Base-by-base conservation (phyloP, 108 stramenopile species). In the Chaetoceros tenuissimus region DNA sequence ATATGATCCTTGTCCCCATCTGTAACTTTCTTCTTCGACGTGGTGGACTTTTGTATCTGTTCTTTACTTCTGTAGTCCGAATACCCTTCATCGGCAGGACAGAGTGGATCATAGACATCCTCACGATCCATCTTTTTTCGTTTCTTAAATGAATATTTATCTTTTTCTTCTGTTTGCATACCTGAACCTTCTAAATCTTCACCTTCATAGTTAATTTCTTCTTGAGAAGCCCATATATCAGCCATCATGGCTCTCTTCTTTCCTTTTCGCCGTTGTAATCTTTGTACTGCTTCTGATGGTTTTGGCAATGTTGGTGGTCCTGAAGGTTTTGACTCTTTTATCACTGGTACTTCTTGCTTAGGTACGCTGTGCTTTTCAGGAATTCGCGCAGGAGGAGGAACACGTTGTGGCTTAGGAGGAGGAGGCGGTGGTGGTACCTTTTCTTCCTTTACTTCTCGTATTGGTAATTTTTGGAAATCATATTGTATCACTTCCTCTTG, bases 181-280 rank as follows among this genome's bases (percentile, higher is more conserved):
- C 55, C 20, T 20, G 23, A 25, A 1, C 50, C 48, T 48, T 57
- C 63, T 24, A 69, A 31, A 23, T 44, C 49, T 57, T 50, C 34
- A 58, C 53, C 48, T 57, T 86, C 86, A 55, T 84, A 87, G 18
- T 80, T 69, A 51, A 92, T 77, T 71, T 92, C 90, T 59, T 92
- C 90, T 17, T 53, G 67, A 3, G 84, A 84, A 20, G 90, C 90
- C 90, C 90, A 92, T 69, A 92, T 84, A 59, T 92, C 90, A 2
- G 69, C 81, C 13, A 56, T 22, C n/a, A 60, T 24, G 60, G 3
- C 51, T 43, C 28, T 51, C 60, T 67, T 31, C 31, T 65, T 13
- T 10, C 49, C 49, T 50, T 22, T 60, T 69, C 71, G 53, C 43
- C 59, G 51, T 31, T 50, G 2, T 21, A 61, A 57, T 24, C 84